Base-by-base conservation (phyloP, 768 basidiomycete species). In the Mycena venus region DNA sequence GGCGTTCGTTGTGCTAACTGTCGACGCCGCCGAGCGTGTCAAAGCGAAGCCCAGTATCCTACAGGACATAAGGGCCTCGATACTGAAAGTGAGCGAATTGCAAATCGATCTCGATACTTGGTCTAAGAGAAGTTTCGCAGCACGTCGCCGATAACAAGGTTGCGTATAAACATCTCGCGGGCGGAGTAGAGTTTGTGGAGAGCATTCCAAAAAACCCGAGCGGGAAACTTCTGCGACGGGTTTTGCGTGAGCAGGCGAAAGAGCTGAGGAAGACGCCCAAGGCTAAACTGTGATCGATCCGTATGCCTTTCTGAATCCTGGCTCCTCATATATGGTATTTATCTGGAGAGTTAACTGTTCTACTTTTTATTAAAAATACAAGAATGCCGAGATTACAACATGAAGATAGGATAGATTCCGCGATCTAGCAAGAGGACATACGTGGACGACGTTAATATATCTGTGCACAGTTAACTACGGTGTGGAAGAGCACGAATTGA, bases 1-100 rank as follows among this genome's bases (percentile, higher is more conserved):
- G 78, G 94, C 93, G 6, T 94, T 90, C 76, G 87, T 94, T 4
- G 91, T 90, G 1, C 85, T 93, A 5, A 85, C 83, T 8, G 75
- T 81, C 2, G 80, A 84, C n/a, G 88, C 89, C 10, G 80, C 85
- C 4, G 61, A 82, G 61, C 83, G 84, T 34, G 80, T 85, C 14
- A 73, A 78, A 27, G 66, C 80, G 40, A 79, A 83, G 58, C 80
- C 84, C 1, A 71, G 80, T 10, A 3, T 4, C 12, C 34, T 77
- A 1, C 12, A 83, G 17, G 80, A 77, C 4, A 83, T 91, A 59
- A 88, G 88, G 77, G 80, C 76, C 29, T 86, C 86, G 0, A 89
- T 93, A n/a, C 1, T 74, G 19, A 77, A 77, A 31, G 75, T 68
- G 44, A 62, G 66, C 19, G 21, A 11, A 12, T 44, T 10, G 11